Conservation (phyloP, 805 yeast species). For the Lachancea nothofagi region DNA sequence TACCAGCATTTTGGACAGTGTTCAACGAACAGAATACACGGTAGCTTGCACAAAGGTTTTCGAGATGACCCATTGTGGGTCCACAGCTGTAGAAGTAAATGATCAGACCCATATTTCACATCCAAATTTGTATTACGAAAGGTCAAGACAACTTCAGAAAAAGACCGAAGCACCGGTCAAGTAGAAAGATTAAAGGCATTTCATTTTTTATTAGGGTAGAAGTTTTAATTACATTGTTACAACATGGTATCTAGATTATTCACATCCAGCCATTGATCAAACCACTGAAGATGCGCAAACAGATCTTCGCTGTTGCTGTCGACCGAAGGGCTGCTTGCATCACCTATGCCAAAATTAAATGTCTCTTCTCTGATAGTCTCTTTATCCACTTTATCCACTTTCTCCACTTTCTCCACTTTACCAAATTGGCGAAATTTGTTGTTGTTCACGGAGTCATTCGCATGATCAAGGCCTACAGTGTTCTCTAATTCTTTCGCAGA, state of each 20-base stretch:
- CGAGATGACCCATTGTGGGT: slow-evolving; percentile 49
- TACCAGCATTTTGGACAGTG: slow-evolving; percentile 59
- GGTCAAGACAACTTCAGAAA: slow-evolving; percentile 56
- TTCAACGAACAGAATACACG: slow-evolving; percentile 65
- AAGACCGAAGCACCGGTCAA: slow-evolving; percentile 12
- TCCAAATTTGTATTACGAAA: slow-evolving; percentile 83
- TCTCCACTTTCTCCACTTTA: slow-evolving; percentile 30
- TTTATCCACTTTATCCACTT: slow-evolving; percentile 39
- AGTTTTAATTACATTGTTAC: not conserved
- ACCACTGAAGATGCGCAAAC: slow-evolving; percentile 47
- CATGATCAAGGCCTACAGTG: slow-evolving; percentile 47
- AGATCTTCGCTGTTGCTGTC: slow-evolving; percentile 26
- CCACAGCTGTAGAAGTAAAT: slow-evolving; percentile 34
- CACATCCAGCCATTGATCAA: slow-evolving; percentile 37
- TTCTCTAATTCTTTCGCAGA: slow-evolving; percentile 35
- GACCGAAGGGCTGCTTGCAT: not conserved
- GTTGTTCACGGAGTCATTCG: slow-evolving; percentile 45
- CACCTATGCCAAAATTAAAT: not conserved
- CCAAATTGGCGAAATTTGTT: slow-evolving; percentile 46
- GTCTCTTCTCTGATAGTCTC: slow-evolving; percentile 1
- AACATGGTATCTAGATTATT: slow-evolving; percentile 6
- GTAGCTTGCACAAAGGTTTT: slow-evolving; percentile 87
- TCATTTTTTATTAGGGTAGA: not conserved
- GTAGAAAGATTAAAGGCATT: not conserved
- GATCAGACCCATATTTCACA: slow-evolving; percentile 67